A percentile compares a stretch with the other conserved stretches of the same genome.
phyloP scores from a whole-genome alignment of 805 yeast genomes.

The Wickerhamiella bombiphila region DNA sequence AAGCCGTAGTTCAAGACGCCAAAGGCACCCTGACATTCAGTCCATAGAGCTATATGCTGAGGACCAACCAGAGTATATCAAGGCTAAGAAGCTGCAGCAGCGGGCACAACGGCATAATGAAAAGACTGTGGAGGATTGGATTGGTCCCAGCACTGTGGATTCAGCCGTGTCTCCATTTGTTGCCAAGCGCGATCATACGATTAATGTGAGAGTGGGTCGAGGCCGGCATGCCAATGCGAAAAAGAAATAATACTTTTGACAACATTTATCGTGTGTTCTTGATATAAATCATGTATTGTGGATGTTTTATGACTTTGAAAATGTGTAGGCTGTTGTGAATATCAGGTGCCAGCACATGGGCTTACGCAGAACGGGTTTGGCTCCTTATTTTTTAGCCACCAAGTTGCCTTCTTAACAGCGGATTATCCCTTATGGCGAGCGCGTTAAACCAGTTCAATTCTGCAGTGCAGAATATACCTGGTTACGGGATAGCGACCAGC shows the following conservation, averaged over 20 bases:
- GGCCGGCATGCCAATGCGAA: slow-evolving; percentile 66
- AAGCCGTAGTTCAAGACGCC: slow-evolving; percentile 58
- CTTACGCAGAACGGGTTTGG: too few relatives aligned
- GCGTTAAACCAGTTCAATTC: slow-evolving; percentile 9
- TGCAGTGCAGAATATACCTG: slow-evolving; percentile 37
- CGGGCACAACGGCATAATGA: slow-evolving; percentile 82
- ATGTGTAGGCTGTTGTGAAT: too few relatives aligned
- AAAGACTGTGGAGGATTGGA: slow-evolving; percentile 71
- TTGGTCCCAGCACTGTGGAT: slow-evolving; percentile 83
- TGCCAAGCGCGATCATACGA: slow-evolving; percentile 35
- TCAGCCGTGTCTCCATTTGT: slow-evolving; percentile 75
- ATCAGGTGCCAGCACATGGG: too few relatives aligned
- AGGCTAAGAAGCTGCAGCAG: slow-evolving; percentile 73
- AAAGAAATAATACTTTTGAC: not conserved
- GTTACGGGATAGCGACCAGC: slow-evolving; percentile 41
- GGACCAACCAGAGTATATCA: slow-evolving; percentile 87
- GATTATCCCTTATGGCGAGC: slow-evolving; percentile 1
- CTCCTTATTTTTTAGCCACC: too few relatives aligned
- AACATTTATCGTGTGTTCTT: not conserved
- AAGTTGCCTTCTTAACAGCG: too few relatives aligned
- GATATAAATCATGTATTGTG: not conserved
- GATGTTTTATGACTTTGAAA: not conserved
- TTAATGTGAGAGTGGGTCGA: slow-evolving; percentile 60
- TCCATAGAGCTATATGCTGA: slow-evolving; percentile 58
- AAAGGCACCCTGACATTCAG: slow-evolving; percentile 68